Percentiles rank a stretch among this genome's conserved stretches.
Conservation (phyloP, 2,329 filamentous ascomycete genomes). For the Cordyceps cicadae region DNA sequence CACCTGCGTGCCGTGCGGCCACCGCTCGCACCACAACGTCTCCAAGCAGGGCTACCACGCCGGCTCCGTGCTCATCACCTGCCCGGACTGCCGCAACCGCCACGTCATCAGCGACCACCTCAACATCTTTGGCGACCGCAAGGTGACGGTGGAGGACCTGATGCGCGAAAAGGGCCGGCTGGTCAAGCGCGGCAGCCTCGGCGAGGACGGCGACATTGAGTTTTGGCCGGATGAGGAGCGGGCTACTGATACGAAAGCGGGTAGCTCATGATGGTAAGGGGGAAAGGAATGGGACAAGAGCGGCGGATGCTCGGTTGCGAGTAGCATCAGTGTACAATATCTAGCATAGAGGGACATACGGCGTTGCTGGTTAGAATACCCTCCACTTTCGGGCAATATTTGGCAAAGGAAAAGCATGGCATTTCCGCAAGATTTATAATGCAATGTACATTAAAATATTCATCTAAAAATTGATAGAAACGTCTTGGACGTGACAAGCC, state of each 20-base stretch:
- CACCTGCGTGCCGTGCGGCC: slow-evolving; percentile 79
- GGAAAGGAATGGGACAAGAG: neutral
- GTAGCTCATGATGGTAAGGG: slow-evolving; percentile 6
- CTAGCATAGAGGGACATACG: neutral
- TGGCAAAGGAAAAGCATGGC: neutral
- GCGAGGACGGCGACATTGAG: slow-evolving; percentile 78
- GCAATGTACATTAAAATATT: neutral
- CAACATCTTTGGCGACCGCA: slow-evolving; percentile 62
- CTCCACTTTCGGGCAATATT: neutral
- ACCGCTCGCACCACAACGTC: slow-evolving; percentile 74
- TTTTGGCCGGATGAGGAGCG: slow-evolving; percentile 70
- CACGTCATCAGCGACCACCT: slow-evolving; percentile 92
- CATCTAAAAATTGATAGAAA: neutral
- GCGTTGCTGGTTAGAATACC: slow-evolving; percentile 6
- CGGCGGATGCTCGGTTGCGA: neutral
- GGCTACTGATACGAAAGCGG: slow-evolving; percentile 17
- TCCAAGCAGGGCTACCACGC: slow-evolving; percentile 93
- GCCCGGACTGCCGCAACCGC: slow-evolving; percentile 74
- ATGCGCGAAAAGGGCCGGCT: slow-evolving; percentile 66
- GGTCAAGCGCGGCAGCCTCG: slow-evolving; percentile 62
- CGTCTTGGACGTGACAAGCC: neutral
- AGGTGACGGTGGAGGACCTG: slow-evolving; percentile 67
- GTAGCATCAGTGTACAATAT: neutral
- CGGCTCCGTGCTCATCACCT: slow-evolving; percentile 82
- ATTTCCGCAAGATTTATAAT: neutral